phyloP scores from a whole-genome alignment of 352 stramenopile species.

The Pythium periplocum region DNA sequence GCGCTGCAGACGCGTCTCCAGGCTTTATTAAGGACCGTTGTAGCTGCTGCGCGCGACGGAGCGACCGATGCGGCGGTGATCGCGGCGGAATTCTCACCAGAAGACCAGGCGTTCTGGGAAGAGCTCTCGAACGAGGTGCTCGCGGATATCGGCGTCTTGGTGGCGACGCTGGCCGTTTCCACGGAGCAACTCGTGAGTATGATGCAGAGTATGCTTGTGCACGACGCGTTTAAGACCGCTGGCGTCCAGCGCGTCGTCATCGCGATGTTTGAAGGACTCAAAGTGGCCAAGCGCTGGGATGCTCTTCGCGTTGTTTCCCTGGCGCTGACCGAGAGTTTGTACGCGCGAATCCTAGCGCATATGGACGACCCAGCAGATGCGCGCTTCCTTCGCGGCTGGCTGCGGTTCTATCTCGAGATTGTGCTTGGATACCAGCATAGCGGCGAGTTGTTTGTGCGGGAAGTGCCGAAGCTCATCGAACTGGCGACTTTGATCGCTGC shows the following conservation, averaged over 20 bases:
- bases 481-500: constrained; percentile 36
- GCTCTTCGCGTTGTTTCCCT: constrained; percentile 32
- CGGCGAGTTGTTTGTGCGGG: constrained; percentile 43
- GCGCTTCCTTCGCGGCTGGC: constrained; percentile 14
- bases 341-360: constrained; percentile 13
- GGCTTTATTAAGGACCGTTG: constrained; percentile 6
- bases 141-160: constrained; percentile 47
- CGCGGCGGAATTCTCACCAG: constrained; percentile 20
- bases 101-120: constrained; percentile 58
- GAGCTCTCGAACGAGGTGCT: constrained; percentile 27
- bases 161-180: constrained; percentile 47
- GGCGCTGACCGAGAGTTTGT: constrained; percentile 35
- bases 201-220: constrained; percentile 29
- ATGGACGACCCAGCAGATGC: constrained; percentile 24
- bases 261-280: constrained; percentile 56
- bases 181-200: constrained; percentile 27
- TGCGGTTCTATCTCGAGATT: constrained; percentile 58
- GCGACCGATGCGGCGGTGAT: not conserved
- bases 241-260: constrained; percentile 55
- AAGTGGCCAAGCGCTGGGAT: constrained; percentile 75
- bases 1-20: constrained; percentile 9
- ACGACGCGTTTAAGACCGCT: constrained; percentile 20
- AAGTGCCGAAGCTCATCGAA: constrained; percentile 33
- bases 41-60: constrained; percentile 8
- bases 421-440: constrained; percentile 77